These are phyloP conservation scores for Xanthoceras sorbifolium DNA, from an alignment of 345 rosid genomes.

Conservation along the genomic window DNA sequence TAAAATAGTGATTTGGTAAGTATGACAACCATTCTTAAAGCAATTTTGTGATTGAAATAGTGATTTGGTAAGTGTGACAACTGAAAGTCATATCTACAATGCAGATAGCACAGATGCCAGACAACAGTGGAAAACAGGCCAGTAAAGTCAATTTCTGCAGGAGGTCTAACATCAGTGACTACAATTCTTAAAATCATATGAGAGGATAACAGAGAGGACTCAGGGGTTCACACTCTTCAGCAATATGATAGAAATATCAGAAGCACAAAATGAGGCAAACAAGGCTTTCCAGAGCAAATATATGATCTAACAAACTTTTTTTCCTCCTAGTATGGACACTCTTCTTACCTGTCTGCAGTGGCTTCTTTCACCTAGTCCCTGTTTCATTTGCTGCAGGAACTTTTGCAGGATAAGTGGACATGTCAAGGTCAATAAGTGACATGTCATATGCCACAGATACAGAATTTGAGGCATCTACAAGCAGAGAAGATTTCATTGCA, in stretches of 20 bases:
- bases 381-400: constrained; percentile 72
- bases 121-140: neutral
- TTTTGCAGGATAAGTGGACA: constrained; percentile 72
- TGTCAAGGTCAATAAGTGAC: constrained; percentile 86
- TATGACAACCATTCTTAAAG: neutral
- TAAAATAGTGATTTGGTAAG: constrained; percentile 1
- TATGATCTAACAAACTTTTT: neutral
- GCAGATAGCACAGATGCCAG: neutral
- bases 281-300: constrained; percentile 20
- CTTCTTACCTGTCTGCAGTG: constrained; percentile 24
- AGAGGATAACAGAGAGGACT: neutral
- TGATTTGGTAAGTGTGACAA: constrained; percentile 8
- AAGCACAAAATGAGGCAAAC: constrained; percentile 16
- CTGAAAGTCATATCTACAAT: constrained; percentile 32
- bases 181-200: constrained; percentile 11
- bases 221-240: constrained; percentile 12
- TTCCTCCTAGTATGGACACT: constrained; percentile 5
- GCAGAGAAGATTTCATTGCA: constrained; percentile 67
- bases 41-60: constrained; percentile 2
- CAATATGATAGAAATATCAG: constrained; percentile 12
- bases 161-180: constrained; percentile 13
- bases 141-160: neutral
- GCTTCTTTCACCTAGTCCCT: constrained; percentile 48
- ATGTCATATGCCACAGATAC: constrained; percentile 63
- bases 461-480: constrained; percentile 61